Base-by-base conservation (phyloP, 2,329 filamentous ascomycete species). In the Geosmithia morbida region DNA sequence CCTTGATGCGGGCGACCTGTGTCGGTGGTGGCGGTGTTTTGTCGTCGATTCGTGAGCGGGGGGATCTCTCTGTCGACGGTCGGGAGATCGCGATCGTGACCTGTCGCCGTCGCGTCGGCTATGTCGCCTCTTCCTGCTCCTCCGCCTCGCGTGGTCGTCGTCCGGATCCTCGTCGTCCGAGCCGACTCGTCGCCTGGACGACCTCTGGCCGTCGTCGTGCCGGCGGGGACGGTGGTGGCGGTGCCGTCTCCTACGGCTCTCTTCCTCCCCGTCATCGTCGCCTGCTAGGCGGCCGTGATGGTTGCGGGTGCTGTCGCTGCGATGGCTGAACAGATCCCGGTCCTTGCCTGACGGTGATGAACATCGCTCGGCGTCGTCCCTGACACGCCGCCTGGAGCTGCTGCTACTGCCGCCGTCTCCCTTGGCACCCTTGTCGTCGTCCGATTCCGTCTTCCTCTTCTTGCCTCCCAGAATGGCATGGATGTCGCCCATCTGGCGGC, bases 401-500 rank as follows among this genome's bases (percentile, higher is more conserved):
- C 29, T 19, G n/a, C 29, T 40, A 46, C 52, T 46, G 29, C 45
- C 37, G 16, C 50, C 48, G 29, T 48, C 49, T 14, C 48, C 51
- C 19, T 58, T 53, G 22, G 22, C 4, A 26, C 8, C 22, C 22
- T 4, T 26, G 22, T 26, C 4, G 22, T 26, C 4, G 22, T 26
- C 22, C 22, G 22, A 8, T 26, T 26, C 22, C 29, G 49, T 51
- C 30, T 18, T 20, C 13, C 53, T 26, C 20, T 19, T 19, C 19
- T 66, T 61, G 43, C 69, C 70, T 20, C 69, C 67, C 6, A 81
- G 57, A 43, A 80, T 78, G 2, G 77, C 74, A 44, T 74, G 70
- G 44, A 81, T 81, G 50, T 75, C 71, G 6, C 76, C 76, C 53
- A 81, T 67, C 58, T 81, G 78, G 10, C 77, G 68, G 43, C 65